These are phyloP conservation scores for Microglena sp. DNA, from an alignment of 139 green algal genomes.

Conservation along the genomic window DNA sequence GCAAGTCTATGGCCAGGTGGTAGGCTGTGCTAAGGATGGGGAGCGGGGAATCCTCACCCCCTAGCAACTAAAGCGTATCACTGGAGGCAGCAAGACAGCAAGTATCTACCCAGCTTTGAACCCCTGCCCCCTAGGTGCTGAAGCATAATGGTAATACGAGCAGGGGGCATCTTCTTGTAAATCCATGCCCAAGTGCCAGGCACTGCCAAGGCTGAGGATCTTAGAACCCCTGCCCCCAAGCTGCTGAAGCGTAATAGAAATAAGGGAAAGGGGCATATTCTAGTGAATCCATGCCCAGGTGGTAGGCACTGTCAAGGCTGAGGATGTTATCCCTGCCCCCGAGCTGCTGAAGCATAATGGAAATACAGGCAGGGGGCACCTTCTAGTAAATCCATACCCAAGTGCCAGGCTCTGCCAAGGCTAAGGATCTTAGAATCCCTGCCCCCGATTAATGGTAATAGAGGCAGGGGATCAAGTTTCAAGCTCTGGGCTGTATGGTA, in stretches of 20 bases:
- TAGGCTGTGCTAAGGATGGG: too few relatives aligned
- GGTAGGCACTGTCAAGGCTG: too few relatives aligned
- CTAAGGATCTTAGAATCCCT: too few relatives aligned
- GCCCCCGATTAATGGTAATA: too few relatives aligned
- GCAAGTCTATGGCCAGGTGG: constrained; percentile 24
- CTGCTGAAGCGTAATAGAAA: too few relatives aligned
- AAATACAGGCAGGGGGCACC: constrained; percentile 21
- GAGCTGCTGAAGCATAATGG: constrained; percentile 17
- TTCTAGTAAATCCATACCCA: constrained; percentile 22
- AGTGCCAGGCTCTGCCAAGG: too few relatives aligned
- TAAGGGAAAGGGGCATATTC: too few relatives aligned
- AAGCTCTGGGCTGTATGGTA: too few relatives aligned
- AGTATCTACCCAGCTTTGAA: constrained; percentile 25
- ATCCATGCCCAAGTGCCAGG: constrained; percentile 24
- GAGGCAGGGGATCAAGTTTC: too few relatives aligned
- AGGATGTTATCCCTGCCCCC: constrained; percentile 24
- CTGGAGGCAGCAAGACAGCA: constrained; percentile 21
- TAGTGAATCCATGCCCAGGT: too few relatives aligned
- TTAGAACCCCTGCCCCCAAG: too few relatives aligned
- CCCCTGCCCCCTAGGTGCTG: constrained; percentile 20
- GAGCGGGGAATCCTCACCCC: constrained; percentile 25
- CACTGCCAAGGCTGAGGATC: too few relatives aligned
- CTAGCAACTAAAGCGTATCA: constrained; percentile 15
- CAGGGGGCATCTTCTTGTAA: constrained; percentile 22
- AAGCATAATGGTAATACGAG: constrained; percentile 16